Conservation (phyloP, 1,284 basidiomycete species). For the Takashimella koratensis region DNA sequence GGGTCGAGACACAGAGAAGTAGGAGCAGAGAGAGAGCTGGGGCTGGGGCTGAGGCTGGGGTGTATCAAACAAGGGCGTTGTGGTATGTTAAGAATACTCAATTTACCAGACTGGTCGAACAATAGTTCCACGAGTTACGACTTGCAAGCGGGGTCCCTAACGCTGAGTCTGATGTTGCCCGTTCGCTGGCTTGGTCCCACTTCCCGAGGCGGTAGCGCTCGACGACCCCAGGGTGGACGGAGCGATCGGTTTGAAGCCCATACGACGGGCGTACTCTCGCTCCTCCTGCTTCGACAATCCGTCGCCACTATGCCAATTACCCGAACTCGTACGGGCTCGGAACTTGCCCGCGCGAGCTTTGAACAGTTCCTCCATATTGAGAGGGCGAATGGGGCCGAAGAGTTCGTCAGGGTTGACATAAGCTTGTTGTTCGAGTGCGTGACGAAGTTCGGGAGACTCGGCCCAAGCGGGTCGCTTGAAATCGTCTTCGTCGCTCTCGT, state of each 20-base stretch:
- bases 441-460: constrained; percentile 76
- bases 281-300: constrained; percentile 76
- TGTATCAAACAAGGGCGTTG: no score
- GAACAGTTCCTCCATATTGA: constrained; percentile 67
- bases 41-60: no score
- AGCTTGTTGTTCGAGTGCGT: constrained; percentile 72
- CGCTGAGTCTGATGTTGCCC: no score
- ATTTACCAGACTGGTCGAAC: no score
- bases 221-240: constrained; percentile 2
- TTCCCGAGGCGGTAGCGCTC: neutral
- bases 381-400: constrained; percentile 76
- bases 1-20: no score
- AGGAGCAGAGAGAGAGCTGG: no score
- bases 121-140: no score
- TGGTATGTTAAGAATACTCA: no score
- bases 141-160: no score
- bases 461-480: constrained; percentile 72
- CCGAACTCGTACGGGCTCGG: constrained; percentile 81
- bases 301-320: constrained; percentile 84
- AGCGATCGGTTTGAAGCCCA: constrained; percentile 65
- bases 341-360: constrained; percentile 64
- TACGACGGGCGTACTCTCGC: constrained; percentile 75
- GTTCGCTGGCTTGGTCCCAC: no score
- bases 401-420: constrained; percentile 86
- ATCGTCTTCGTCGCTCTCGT: constrained; percentile 65